Conservation (phyloP, 495 filamentous ascomycete species). For the Gamarada debralockiae region DNA sequence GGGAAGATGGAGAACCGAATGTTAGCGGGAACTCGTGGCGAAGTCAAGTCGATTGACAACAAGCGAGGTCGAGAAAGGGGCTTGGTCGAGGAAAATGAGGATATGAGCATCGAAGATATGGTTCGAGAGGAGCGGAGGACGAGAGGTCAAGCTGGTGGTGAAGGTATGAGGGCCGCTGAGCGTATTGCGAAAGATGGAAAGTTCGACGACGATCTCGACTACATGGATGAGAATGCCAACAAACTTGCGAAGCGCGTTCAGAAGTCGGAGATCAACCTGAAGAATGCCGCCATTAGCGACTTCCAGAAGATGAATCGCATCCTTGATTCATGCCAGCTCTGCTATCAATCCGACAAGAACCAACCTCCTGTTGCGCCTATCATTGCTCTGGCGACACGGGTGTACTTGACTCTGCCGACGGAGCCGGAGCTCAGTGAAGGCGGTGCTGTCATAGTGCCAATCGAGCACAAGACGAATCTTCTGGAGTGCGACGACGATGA, state of each 20-base stretch:
- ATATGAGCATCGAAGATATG: conserved; percentile 97
- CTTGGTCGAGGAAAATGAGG: conserved; percentile 81
- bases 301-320: conserved; percentile 88
- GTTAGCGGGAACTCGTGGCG: conserved; percentile 72
- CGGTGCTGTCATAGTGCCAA: conserved; percentile 83
- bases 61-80: conserved; percentile 79
- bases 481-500: conserved; percentile 98
- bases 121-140: conserved; percentile 86
- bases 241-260: conserved; percentile 89
- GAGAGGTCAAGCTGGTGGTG: conserved; percentile 72
- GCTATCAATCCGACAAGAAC: conserved; percentile 84
- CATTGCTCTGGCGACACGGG: conserved; percentile 82
- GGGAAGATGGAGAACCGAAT: conserved; percentile 85
- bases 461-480: conserved; percentile 84
- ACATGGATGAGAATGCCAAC: conserved; percentile 93
- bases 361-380: conserved; percentile 84
- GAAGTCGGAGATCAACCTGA: conserved; percentile 83
- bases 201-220: conserved; percentile 91
- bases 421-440: conserved; percentile 82
- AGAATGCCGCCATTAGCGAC: conserved; percentile 81
- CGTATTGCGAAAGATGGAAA: conserved; percentile 89
- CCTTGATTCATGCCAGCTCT: conserved; percentile 84
- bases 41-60: conserved; percentile 70
- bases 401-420: conserved; percentile 85
- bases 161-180: conserved; percentile 79